Evolutionary conservation across 257 asterid genomes (phyloP), one percentile per base, ranked within the genome.

Genomic region (Solanum appendiculatum): DNA sequence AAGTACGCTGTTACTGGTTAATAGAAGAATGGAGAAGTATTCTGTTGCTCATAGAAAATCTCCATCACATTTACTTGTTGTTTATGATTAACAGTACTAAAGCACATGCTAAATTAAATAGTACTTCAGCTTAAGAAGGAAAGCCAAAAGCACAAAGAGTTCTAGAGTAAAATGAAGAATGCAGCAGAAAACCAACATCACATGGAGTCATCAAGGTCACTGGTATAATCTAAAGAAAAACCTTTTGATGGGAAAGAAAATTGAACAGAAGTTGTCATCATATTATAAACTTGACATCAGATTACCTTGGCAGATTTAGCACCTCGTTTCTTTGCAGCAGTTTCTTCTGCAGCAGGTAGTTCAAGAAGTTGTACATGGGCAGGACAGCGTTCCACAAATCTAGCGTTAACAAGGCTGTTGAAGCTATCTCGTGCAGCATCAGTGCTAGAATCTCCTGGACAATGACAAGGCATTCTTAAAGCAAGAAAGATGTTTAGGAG

Each of bases 321-420:
- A n/a, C 89, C 90, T 87, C 89, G 90, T 91, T 89, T 93, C 89
- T 87, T 91, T 44, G 92, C 89, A 64, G 91, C 86, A 74, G 90
- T 58, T 86, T 91, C 94, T n/a, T 89, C 98, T 74, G 89, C 95
- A 88, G 88, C 7, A 51, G 93, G 90, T 88, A 95, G 94, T 63
- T 86, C 90, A 86, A 94, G 92, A 91, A 91, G 90, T 84, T 99
- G 99, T 63, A 91, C 98, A 86, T 98, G 97, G 84, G 92, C 95
- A 29, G 99, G 99, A 83, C 99, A 95, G 14, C 96, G 96, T 89
- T 97, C 99, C 90, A 97, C 89, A 88, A 93, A 95, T 80, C 94
- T 91, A 58, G 95, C 94, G 86, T 81, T 84, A 87, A 93, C 93
- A 89, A 97, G 98, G 89, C 80, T 92, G 51, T 36, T 88, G 91